These are phyloP conservation scores for Aspergillus vadensis DNA, from an alignment of 2,329 filamentous ascomycete genomes.

Conservation along the genomic window DNA sequence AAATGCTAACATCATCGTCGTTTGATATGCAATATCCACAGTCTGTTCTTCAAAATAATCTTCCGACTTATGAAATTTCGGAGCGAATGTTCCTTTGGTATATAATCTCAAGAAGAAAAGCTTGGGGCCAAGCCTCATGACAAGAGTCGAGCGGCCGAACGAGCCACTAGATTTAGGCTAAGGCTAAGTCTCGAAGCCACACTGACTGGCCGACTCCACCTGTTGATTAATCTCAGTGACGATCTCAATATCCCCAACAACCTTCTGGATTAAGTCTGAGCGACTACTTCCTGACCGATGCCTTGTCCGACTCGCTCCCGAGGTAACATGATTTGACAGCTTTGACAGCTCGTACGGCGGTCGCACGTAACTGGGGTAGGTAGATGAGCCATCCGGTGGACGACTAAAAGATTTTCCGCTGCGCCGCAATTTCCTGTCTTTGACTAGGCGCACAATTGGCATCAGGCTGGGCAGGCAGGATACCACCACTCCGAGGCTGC, in stretches of 20 bases:
- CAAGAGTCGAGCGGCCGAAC: no score
- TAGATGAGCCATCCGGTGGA: neutral
- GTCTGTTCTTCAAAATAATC: no score
- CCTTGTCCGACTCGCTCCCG: neutral
- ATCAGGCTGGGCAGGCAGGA: constrained; percentile 3
- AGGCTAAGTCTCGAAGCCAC: neutral
- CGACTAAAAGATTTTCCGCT: neutral
- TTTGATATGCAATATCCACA: no score
- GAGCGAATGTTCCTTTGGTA: no score
- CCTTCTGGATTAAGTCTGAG: neutral
- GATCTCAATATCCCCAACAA: neutral
- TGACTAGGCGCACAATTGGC: neutral
- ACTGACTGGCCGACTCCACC: neutral
- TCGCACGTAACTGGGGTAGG: neutral
- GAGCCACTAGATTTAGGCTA: neutral
- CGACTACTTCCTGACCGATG: neutral
- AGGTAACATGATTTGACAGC: neutral
- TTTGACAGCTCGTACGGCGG: neutral
- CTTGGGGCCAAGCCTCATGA: no score
- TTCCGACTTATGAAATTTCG: no score
- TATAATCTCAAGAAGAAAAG: no score
- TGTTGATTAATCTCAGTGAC: neutral
- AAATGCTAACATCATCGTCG: no score
- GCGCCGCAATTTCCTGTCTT: neutral
- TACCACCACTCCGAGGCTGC: constrained; percentile 3